Base-by-base conservation (phyloP, 768 basidiomycete genomes). In the Tulasnella sp. region DNA sequence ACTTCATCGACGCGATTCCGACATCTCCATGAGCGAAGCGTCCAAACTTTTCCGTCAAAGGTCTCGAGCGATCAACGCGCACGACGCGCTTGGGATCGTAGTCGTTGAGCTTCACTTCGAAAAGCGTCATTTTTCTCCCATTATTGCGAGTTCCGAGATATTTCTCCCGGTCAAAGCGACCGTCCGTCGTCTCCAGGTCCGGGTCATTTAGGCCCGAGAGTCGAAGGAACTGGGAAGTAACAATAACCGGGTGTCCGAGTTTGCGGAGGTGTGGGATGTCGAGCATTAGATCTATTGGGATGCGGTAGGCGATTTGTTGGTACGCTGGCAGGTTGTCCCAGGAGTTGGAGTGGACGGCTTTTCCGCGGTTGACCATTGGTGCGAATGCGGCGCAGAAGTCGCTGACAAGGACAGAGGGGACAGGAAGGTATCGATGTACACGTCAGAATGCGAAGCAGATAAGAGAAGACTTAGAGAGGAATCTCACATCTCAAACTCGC, bases 321-420 rank as follows among this genome's bases (percentile, higher is more conserved):
- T 83, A 82, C 18, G 84, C 77, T 14, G 88, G 87, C 3, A 86
- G 80, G 8, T 84, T 80, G 3, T 85, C 83, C 88, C 88, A 89
- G 77, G 88, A 86, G 44, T 86, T 84, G 58, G 79, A 81, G 40
- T 85, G 83, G 80, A 88, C 82, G 10, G 85, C 88, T 73, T 88
- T 87, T 56, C 86, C 85, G 58, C 88, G 85, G 82, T 88, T 88
- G 44, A 89, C 83, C 86, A 88, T 88, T 40, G 84, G 82, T 0
- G 85, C 84, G 77, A 86, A 87, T 27, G 87, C 84, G 39, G 86
- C 85, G 75, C 87, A 88, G 72, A 87, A 83, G 18, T 80, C 38
- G 19, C 80, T 81, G 74, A 24, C 48, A 24, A 52, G 14, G n/a
- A 21, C 16, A 48, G 46, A 48, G 46, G 19, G 40, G 4, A 40